phyloP scores from a whole-genome alignment of 192 early-diverging fungal species.

The Linnemannia zychae region DNA sequence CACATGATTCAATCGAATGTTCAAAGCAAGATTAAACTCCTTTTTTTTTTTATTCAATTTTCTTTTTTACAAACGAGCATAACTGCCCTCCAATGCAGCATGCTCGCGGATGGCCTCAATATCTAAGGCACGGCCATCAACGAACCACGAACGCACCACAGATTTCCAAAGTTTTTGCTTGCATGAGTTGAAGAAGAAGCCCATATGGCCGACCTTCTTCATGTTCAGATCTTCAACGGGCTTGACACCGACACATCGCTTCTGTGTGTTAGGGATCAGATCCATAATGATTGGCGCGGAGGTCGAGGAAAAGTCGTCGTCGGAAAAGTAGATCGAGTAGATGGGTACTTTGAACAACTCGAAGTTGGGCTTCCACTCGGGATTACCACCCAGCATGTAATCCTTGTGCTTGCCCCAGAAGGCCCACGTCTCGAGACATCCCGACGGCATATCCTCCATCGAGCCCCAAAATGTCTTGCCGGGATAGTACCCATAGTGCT shows the following conservation, averaged over 20 bases:
- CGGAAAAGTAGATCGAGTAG: slow-evolving; percentile 52
- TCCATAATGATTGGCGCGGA: slow-evolving; percentile 41
- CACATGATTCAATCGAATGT: slow-evolving; percentile 6
- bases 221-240: slow-evolving; percentile 46
- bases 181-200: slow-evolving; percentile 50
- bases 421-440: slow-evolving; percentile 46
- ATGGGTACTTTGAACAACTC: slow-evolving; percentile 43
- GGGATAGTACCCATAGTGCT: slow-evolving; percentile 40
- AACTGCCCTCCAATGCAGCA: slow-evolving; percentile 22
- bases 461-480: slow-evolving; percentile 50
- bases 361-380: slow-evolving; percentile 55
- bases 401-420: slow-evolving; percentile 41
- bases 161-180: slow-evolving; percentile 53
- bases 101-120: slow-evolving; percentile 34
- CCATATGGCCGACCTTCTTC: slow-evolving; percentile 58
- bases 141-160: slow-evolving; percentile 35
- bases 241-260: slow-evolving; percentile 34
- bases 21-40: background rate
- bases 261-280: slow-evolving; percentile 35
- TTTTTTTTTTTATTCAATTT: background rate
- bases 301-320: slow-evolving; percentile 42
- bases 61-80: slow-evolving; percentile 32
- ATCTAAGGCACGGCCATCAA: slow-evolving; percentile 41
- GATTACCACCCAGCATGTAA: slow-evolving; percentile 55
- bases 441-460: slow-evolving; percentile 54